Conservation (phyloP, 2,329 filamentous ascomycete genomes). For the Microsporum ferrugineum region DNA sequence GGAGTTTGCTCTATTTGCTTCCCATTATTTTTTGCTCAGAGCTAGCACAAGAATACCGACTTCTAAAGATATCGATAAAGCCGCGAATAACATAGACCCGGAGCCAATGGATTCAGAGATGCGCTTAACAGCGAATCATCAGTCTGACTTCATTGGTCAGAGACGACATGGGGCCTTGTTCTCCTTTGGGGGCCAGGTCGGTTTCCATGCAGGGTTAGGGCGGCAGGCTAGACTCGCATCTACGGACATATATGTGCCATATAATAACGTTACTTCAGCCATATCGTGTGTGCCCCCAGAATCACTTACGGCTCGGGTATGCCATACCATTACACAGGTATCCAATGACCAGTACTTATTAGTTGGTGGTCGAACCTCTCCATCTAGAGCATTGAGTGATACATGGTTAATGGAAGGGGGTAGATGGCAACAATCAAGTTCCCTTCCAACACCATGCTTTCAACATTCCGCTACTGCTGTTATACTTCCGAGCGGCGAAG, state of each 20-base stretch:
- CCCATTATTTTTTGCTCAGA: conserved; percentile 70
- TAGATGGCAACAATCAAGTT: conserved; percentile 52
- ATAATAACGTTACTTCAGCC: conserved; percentile 38
- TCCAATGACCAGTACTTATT: conserved; percentile 50
- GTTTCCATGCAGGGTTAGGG: conserved; percentile 33
- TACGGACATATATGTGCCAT: conserved; percentile 38
- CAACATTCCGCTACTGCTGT: conserved; percentile 55
- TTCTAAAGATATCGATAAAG: not conserved
- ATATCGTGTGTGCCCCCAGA: conserved; percentile 28
- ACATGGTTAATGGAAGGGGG: conserved; percentile 61
- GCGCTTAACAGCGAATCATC: conserved; percentile 16
- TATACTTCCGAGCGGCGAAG: conserved; percentile 18
- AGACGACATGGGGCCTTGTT: conserved; percentile 53
- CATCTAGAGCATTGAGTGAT: conserved; percentile 55
- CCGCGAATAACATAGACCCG: not conserved
- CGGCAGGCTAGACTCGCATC: conserved; percentile 38
- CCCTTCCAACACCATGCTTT: conserved; percentile 61
- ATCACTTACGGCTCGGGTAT: conserved; percentile 46
- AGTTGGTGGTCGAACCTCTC: conserved; percentile 67
- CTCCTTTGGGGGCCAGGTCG: conserved; percentile 24
- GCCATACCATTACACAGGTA: conserved; percentile 62
- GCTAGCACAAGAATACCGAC: conserved; percentile 39
- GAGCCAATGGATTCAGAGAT: not conserved
- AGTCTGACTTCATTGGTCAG: conserved; percentile 33
- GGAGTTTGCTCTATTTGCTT: conserved; percentile 73